Evolutionary conservation across 2,329 filamentous ascomycete genomes (phyloP), one percentile per base, ranked within the genome.

Genomic region (Annulohypoxylon truncatum): DNA sequence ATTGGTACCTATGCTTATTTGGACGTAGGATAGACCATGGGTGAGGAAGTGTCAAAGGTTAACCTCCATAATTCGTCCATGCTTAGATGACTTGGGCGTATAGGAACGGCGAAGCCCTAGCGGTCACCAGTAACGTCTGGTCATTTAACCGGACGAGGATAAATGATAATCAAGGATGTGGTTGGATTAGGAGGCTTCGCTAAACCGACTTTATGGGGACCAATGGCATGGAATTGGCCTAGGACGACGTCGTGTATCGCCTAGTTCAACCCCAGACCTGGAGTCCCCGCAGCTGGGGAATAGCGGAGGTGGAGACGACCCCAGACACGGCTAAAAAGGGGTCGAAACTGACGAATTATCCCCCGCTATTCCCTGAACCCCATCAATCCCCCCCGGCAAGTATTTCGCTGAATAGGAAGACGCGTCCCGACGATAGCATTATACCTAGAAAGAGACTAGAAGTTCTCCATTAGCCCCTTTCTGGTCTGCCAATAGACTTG

Each of bases 251-350:
- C 42, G 18, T 35, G 20, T n/a, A n/a, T n/a, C n/a, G n/a, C n/a
- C n/a, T n/a, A 35, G 20, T 48, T 18, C 28, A 57, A 54, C 56
- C 67, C 67, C 58, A 58, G 58, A 52, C 67, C 61, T 55, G 57
- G 58, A 48, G 54, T 59, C 61, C 60, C 67, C 64, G 54, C 64
- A 64, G 28, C 29, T 29, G 35, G 24, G 35, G 26, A 40, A 46
- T 20, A 40, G 42, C 18, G 44, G 29, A 56, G 38, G 59, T 47
- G 58, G 67, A 56, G 55, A 67, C 26, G 10, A 33, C 50, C 61
- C 64, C 67, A 58, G 61, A 61, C 40, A 51, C 64, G 64, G 67
- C 60, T 67, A 69, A 67, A 67, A 42, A 28, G 53, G 20, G 26
- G 54, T 35, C 51, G 29, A 50, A 50, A 42, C 42, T 44, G 9